A percentile compares a stretch with the other conserved stretches of the same genome.
phyloP scores from a whole-genome alignment of 2,329 filamentous ascomycete species.

The Hypoxylon sp. region DNA sequence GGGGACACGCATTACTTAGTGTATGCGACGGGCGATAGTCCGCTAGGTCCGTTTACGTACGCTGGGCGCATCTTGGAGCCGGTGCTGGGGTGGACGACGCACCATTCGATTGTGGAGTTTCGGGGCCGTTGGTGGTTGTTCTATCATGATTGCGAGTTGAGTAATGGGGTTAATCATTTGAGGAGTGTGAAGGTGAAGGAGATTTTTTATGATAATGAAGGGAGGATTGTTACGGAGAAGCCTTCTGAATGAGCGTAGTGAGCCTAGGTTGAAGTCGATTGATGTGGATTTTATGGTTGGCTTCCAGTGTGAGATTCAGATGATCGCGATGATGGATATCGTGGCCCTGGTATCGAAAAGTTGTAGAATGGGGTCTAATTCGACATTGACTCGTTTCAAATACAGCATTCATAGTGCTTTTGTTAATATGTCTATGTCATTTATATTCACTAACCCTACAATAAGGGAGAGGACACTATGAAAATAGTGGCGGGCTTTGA shows the following conservation, averaged over 20 bases:
- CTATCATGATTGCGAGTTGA: constrained; percentile 80
- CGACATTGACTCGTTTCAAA: too few species aligned
- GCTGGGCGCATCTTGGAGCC: constrained; percentile 80
- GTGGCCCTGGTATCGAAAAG: background rate
- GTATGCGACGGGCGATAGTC: constrained; percentile 76
- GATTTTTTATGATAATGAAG: constrained; percentile 78
- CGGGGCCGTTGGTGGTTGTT: constrained; percentile 80
- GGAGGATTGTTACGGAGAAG: constrained; percentile 68
- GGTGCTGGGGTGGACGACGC: constrained; percentile 85
- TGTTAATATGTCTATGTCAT: too few species aligned
- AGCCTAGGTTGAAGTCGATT: background rate
- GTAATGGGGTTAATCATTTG: constrained; percentile 78
- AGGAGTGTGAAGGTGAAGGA: constrained; percentile 81
- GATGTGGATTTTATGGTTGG: background rate
- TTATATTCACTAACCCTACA: too few species aligned
- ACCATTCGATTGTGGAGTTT: constrained; percentile 84
- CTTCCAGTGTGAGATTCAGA: too few species aligned
- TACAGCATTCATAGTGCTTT: too few species aligned
- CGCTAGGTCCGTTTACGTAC: constrained; percentile 81
- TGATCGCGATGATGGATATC: background rate
- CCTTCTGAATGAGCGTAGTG: constrained; percentile 39
- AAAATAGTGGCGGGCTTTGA: too few species aligned
- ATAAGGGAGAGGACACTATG: too few species aligned
- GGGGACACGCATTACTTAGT: constrained; percentile 82
- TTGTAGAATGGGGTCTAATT: too few species aligned